Evolutionary conservation across 495 filamentous ascomycete species (phyloP).

Genomic region (Penicillium goetzii): DNA sequence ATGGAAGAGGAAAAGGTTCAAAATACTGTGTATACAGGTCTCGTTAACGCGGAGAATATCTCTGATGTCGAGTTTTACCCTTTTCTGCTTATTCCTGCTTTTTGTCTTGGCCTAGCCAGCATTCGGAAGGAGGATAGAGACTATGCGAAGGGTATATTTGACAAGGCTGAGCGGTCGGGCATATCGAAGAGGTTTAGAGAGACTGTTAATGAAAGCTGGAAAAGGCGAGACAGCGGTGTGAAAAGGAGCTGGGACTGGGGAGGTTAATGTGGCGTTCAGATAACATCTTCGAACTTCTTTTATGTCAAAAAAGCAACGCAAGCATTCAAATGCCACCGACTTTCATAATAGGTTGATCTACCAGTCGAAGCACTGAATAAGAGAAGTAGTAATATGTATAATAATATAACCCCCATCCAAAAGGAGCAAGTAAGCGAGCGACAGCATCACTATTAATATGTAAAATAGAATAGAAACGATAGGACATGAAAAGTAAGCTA

Average conservation of each 20-base stretch:
- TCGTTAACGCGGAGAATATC: slow-evolving; percentile 5
- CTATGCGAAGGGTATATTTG: slow-evolving; percentile 5
- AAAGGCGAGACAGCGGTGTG: slow-evolving; percentile 1
- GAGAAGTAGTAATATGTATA: slow-evolving; percentile 5
- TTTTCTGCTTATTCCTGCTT: slow-evolving; percentile 11
- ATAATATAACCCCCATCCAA: slow-evolving; percentile 13
- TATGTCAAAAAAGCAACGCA: neutral
- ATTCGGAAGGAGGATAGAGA: slow-evolving; percentile 8
- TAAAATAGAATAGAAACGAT: slow-evolving; percentile 26
- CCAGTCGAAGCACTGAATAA: neutral
- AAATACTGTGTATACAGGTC: slow-evolving; percentile 7
- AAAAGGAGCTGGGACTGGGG: slow-evolving; percentile 16
- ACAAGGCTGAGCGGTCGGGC: neutral
- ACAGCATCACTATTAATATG: slow-evolving; percentile 32
- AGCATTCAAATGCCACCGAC: too few species aligned
- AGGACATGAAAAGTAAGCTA: slow-evolving; percentile 21
- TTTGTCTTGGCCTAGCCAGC: slow-evolving; percentile 13
- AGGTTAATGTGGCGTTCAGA: neutral
- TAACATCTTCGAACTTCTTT: neutral
- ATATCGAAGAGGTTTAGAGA: slow-evolving; percentile 6
- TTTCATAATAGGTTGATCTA: neutral
- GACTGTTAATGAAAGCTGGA: neutral
- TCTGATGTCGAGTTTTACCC: neutral
- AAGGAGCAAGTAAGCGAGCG: slow-evolving; percentile 20
- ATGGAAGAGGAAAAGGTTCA: slow-evolving; percentile 11